Percentiles rank a stretch among this genome's conserved stretches.
Conservation (phyloP, 108 stramenopile species). For the Nitzschia sp. region DNA sequence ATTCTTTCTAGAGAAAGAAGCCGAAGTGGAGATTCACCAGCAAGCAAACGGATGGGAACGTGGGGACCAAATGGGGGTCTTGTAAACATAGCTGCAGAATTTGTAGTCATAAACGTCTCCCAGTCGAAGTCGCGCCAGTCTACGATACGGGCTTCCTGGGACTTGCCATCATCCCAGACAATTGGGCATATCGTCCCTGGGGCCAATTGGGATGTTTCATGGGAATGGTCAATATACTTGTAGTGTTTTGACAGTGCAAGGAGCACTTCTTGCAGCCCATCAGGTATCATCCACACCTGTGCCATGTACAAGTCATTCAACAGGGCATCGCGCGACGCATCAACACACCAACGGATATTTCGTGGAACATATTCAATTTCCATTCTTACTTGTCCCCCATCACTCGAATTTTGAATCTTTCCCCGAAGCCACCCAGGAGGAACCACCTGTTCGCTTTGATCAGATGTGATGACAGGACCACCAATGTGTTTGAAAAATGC, state of each 20-base stretch:
- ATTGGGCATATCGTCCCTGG: neutral
- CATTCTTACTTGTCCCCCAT: conserved; percentile 5
- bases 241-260: conserved; percentile 13
- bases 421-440: conserved; percentile 30
- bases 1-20: conserved; percentile 19
- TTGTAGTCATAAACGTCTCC: conserved; percentile 8
- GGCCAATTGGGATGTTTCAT: neutral
- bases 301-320: conserved; percentile 30
- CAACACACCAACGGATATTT: conserved; percentile 15
- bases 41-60: conserved; percentile 23
- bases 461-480: conserved; percentile 2
- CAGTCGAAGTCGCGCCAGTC: conserved; percentile 35
- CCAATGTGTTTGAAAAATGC: conserved; percentile 31
- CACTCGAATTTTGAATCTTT: conserved; percentile 11
- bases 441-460: neutral
- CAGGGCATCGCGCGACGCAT: neutral
- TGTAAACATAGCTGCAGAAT: neutral
- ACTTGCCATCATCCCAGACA: neutral
- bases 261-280: conserved; percentile 11
- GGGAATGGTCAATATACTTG: conserved; percentile 28
- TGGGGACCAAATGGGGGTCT: conserved; percentile 24
- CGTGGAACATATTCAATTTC: conserved; percentile 18
- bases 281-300: conserved; percentile 28
- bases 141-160: conserved; percentile 4
- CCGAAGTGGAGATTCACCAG: neutral